Evolutionary conservation across 768 basidiomycete genomes (phyloP).

Genomic region (Mycena kentingensis): DNA sequence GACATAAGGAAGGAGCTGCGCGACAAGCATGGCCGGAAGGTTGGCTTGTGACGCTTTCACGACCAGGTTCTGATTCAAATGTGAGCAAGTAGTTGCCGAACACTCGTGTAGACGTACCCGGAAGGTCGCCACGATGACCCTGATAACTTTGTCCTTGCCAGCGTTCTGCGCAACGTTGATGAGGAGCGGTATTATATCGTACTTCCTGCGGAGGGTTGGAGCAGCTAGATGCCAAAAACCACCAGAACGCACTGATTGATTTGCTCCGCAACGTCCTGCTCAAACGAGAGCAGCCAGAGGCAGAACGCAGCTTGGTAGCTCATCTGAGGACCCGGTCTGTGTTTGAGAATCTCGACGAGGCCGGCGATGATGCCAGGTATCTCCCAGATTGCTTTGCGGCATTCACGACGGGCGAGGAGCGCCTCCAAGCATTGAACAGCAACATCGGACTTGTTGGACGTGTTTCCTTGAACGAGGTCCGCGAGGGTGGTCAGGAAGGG

Average conservation of each 20-base stretch:
- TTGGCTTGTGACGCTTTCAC: slow-evolving; percentile 85
- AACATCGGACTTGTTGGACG: slow-evolving; percentile 77
- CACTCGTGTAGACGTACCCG: slow-evolving; percentile 49
- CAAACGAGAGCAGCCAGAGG: slow-evolving; percentile 93
- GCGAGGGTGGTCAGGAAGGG: slow-evolving; percentile 65
- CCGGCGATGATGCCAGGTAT: slow-evolving; percentile 68
- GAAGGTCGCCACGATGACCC: slow-evolving; percentile 91
- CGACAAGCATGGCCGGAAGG: slow-evolving; percentile 89
- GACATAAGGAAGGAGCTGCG: slow-evolving; percentile 81
- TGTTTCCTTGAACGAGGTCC: slow-evolving; percentile 58
- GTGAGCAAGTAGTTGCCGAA: slow-evolving; percentile 6
- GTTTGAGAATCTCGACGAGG: slow-evolving; percentile 79
- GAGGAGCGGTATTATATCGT: slow-evolving; percentile 84
- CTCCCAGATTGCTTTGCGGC: slow-evolving; percentile 79
- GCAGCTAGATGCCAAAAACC: not conserved
- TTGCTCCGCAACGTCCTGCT: slow-evolving; percentile 78
- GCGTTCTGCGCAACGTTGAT: slow-evolving; percentile 84
- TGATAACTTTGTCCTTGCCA: slow-evolving; percentile 95
- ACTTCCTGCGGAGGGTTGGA: slow-evolving; percentile 57
- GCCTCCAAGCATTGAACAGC: slow-evolving; percentile 91
- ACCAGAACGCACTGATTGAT: slow-evolving; percentile 72
- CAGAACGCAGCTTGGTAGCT: slow-evolving; percentile 93
- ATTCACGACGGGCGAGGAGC: slow-evolving; percentile 78
- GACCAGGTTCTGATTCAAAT: slow-evolving; percentile 73
- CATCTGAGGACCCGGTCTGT: slow-evolving; percentile 88